phyloP scores from a whole-genome alignment of 192 early-diverging fungal genomes.

The Hyaloraphidium curvatum region DNA sequence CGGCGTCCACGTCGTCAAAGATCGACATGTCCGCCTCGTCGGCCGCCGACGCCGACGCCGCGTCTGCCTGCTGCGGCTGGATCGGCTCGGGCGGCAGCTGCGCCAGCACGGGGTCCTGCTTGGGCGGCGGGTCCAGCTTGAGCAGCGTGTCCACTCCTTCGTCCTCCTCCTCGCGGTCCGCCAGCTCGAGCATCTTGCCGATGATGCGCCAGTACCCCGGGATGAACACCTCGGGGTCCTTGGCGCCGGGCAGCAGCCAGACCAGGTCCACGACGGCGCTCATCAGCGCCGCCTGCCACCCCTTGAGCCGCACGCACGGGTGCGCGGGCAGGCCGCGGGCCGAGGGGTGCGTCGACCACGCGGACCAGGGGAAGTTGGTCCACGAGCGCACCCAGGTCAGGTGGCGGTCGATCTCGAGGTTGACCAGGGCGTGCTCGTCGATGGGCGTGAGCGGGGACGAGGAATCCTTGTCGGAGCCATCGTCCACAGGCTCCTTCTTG shows the following conservation, averaged over 20 bases:
- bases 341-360: too few species aligned
- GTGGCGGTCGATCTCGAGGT: too few species aligned
- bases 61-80: not conserved
- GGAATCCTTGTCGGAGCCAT: too few species aligned
- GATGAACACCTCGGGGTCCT: too few species aligned
- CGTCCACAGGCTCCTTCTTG: too few species aligned
- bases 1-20: not conserved
- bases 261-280: too few species aligned
- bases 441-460: too few species aligned
- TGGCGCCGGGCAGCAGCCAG: too few species aligned
- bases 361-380: too few species aligned
- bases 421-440: too few species aligned
- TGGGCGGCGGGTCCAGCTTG: not conserved
- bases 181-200: slow-evolving; percentile 7
- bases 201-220: slow-evolving; percentile 17
- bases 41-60: not conserved
- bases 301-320: slow-evolving; percentile 18
- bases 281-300: slow-evolving; percentile 28
- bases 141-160: slow-evolving; percentile 4
- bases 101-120: not conserved
- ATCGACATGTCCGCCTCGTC: slow-evolving; percentile 5
- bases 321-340: too few species aligned
- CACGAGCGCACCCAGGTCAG: too few species aligned
- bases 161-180: slow-evolving; percentile 3
- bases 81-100: not conserved